A percentile compares a stretch with the other conserved stretches of the same genome.
These are phyloP conservation scores for Podaxis sp. DNA, from an alignment of 768 basidiomycete species.

Conservation along the genomic window DNA sequence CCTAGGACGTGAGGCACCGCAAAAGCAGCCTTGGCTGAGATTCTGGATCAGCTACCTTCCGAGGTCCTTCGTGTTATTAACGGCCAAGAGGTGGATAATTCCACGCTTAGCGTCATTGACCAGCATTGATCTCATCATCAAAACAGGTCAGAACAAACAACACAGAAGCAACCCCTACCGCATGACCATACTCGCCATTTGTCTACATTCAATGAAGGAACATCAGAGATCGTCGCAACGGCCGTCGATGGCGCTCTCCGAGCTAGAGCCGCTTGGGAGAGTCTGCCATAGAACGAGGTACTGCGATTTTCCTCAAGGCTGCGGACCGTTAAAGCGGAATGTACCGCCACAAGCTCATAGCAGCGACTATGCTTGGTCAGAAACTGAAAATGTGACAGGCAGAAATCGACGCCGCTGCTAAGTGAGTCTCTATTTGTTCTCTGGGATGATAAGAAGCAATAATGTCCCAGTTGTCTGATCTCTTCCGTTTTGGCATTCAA, in stretches of 20 bases:
- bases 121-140: constrained; percentile 1
- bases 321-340: constrained; percentile 95
- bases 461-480: constrained; percentile 69
- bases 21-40: constrained; percentile 72
- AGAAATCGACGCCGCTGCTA: constrained; percentile 99
- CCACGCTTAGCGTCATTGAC: neutral
- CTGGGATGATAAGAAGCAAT: neutral
- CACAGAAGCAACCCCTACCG: constrained; percentile 78
- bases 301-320: constrained; percentile 97
- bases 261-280: constrained; percentile 89
- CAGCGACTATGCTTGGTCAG: constrained; percentile 97
- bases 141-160: constrained; percentile 77
- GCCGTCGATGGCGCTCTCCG: constrained; percentile 91
- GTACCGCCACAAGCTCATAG: constrained; percentile 92
- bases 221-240: constrained; percentile 64
- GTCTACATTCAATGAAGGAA: constrained; percentile 87
- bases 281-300: constrained; percentile 94
- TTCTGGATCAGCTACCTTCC: constrained; percentile 83
- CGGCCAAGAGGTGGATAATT: constrained; percentile 68
- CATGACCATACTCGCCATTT: constrained; percentile 82
- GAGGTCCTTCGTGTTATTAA: constrained; percentile 93
- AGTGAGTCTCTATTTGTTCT: constrained; percentile 44
- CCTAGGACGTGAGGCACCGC: constrained; percentile 68
- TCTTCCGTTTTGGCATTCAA: constrained; percentile 95
- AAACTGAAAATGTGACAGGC: constrained; percentile 99